These are phyloP conservation scores for Quercus alba DNA, from an alignment of 306 rosid genomes.

Conservation along the genomic window DNA sequence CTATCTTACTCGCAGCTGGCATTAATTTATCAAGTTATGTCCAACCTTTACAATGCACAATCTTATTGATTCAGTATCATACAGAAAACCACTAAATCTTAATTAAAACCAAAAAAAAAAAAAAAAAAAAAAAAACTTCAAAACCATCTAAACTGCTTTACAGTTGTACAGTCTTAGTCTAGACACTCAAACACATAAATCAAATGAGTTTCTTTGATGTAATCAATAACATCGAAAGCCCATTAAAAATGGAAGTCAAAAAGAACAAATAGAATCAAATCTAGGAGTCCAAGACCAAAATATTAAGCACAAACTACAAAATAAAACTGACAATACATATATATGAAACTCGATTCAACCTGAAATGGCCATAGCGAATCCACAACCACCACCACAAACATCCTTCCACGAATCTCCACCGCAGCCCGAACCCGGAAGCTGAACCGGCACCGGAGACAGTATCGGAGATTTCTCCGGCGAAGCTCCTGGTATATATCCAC, in stretches of 20 bases:
- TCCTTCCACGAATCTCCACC: constrained; percentile 65
- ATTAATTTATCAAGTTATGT: too few relatives aligned
- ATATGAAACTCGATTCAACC: constrained; percentile 40
- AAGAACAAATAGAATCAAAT: not conserved
- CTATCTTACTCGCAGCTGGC: too few relatives aligned
- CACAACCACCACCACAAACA: constrained; percentile 89
- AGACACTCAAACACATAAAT: too few relatives aligned
- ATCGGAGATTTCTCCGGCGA: constrained; percentile 63
- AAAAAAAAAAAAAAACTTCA: not conserved
- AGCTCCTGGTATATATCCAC: constrained; percentile 90
- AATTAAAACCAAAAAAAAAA: not conserved
- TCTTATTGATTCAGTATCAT: too few relatives aligned
- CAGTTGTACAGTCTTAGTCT: too few relatives aligned
- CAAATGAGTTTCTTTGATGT: not conserved
- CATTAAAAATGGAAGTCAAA: not conserved
- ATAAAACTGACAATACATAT: not conserved
- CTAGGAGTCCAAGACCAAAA: not conserved
- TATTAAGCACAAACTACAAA: not conserved
- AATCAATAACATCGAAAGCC: not conserved
- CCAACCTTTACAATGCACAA: too few relatives aligned
- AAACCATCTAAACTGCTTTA: too few relatives aligned
- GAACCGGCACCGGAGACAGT: constrained; percentile 47
- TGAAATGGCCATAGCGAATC: constrained; percentile 86
- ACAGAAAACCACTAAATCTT: not conserved
- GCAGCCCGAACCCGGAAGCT: constrained; percentile 23